A percentile compares a stretch with the other conserved stretches of the same genome.
phyloP scores from a whole-genome alignment of 169 alveolate species.

The Eimeria nieschulzi region DNA sequence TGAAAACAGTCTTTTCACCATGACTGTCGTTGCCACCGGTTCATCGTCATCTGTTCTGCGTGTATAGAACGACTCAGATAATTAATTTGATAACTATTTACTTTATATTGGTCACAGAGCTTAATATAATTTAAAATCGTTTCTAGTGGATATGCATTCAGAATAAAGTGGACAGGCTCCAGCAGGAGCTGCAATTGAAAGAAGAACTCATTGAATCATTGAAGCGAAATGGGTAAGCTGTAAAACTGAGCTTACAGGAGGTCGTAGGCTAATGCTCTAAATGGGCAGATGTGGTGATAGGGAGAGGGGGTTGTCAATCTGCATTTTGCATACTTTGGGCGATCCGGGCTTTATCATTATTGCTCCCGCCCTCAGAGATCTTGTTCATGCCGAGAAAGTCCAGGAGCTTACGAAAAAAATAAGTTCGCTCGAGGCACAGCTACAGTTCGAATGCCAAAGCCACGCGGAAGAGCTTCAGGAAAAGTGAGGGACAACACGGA shows the following conservation, averaged over 20 bases:
- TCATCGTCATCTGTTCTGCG: no score
- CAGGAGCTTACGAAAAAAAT: constrained; percentile 14
- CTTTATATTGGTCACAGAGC: no score
- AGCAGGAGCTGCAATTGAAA: constrained; percentile 11
- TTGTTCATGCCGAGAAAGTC: not conserved
- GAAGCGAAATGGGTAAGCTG: constrained; percentile 48
- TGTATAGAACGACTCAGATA: no score
- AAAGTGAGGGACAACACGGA: constrained; percentile 5
- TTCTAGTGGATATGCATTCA: not conserved
- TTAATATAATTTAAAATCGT: no score
- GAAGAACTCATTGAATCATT: constrained; percentile 46
- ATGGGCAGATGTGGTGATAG: no score
- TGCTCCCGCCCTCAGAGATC: no score
- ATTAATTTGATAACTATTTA: no score
- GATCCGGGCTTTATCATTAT: no score
- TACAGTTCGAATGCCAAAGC: constrained; percentile 32
- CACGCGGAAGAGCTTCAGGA: constrained; percentile 38
- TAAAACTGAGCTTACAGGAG: not conserved
- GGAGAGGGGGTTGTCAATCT: no score
- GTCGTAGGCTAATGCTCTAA: no score
- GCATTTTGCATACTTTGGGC: not conserved
- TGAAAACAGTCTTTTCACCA: no score
- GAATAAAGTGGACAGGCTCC: constrained; percentile 34
- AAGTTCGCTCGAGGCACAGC: constrained; percentile 45
- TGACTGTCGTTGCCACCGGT: no score